Percentiles rank a stretch among this genome's conserved stretches.
Conservation (phyloP, 306 rosid genomes). For the Pachyrhizus erosus region DNA sequence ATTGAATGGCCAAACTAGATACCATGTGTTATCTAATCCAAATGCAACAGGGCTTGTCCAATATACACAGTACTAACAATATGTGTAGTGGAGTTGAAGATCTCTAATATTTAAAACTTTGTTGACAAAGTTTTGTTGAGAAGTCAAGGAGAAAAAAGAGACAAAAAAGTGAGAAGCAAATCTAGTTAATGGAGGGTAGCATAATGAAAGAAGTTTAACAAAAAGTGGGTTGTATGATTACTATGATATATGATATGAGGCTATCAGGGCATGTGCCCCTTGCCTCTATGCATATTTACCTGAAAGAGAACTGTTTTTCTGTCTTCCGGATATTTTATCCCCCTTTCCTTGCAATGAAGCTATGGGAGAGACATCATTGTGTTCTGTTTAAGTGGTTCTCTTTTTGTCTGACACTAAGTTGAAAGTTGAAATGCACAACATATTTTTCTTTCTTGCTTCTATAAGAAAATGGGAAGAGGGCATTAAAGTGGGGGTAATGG, state of each 20-base stretch:
- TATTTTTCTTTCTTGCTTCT: neutral
- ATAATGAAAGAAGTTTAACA: slow-evolving; percentile 18
- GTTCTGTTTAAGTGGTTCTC: slow-evolving; percentile 38
- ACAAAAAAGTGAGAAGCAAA: neutral
- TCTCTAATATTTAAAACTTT: neutral
- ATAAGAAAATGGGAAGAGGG: neutral
- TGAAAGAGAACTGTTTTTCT: slow-evolving; percentile 17
- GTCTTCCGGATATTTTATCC: slow-evolving; percentile 40
- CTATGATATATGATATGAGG: slow-evolving; percentile 1
- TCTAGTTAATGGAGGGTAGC: slow-evolving; percentile 20
- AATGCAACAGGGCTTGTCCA: neutral
- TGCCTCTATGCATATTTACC: slow-evolving; percentile 3
- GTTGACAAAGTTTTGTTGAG: neutral
- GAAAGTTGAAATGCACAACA: neutral
- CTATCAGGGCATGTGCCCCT: slow-evolving; percentile 19
- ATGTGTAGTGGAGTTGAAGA: neutral
- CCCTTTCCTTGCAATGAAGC: slow-evolving; percentile 30
- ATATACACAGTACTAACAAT: neutral
- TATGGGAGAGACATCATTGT: slow-evolving; percentile 39
- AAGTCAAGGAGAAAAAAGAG: neutral
- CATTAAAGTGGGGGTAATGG: neutral
- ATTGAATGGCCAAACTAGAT: neutral
- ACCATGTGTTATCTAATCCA: neutral
- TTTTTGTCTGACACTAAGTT: slow-evolving; percentile 40
- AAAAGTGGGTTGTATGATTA: slow-evolving; percentile 31